These are phyloP conservation scores for Hypholoma sublateritium DNA, from an alignment of 768 basidiomycete genomes.

Conservation along the genomic window DNA sequence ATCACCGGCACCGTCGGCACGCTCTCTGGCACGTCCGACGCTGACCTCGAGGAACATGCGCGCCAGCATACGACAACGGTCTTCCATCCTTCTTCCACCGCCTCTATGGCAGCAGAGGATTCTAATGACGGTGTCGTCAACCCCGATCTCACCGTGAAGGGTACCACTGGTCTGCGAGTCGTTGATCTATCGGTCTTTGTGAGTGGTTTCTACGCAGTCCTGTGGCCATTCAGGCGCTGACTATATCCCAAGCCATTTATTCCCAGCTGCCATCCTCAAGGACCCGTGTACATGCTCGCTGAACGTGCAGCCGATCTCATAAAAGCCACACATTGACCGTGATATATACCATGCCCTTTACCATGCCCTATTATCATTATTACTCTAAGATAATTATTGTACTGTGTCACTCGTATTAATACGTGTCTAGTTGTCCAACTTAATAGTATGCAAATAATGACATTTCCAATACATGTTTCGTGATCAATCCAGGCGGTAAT, in stretches of 20 bases:
- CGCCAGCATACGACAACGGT: slow-evolving; percentile 15
- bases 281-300: slow-evolving; percentile 29
- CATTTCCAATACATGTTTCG: no score
- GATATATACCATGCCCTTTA: no score
- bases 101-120: slow-evolving; percentile 21
- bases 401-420: no score
- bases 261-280: no score
- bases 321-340: no score
- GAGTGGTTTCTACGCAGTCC: slow-evolving; percentile 19
- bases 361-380: no score
- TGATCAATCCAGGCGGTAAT: no score
- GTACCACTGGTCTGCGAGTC: slow-evolving; percentile 27
- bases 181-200: slow-evolving; percentile 29
- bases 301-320: slow-evolving; percentile 34
- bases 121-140: slow-evolving; percentile 30
- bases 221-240: slow-evolving; percentile 10
- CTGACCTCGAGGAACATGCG: slow-evolving; percentile 19
- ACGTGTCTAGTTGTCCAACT: no score
- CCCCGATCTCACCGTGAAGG: slow-evolving; percentile 31
- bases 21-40: slow-evolving; percentile 17
- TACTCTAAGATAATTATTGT: no score
- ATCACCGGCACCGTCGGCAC: slow-evolving; percentile 18
- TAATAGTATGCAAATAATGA: no score
- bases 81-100: slow-evolving; percentile 28
- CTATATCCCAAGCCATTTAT: slow-evolving; percentile 22